Conservation (phyloP, 179 eudicot genomes). For the Spergularia azorica region DNA sequence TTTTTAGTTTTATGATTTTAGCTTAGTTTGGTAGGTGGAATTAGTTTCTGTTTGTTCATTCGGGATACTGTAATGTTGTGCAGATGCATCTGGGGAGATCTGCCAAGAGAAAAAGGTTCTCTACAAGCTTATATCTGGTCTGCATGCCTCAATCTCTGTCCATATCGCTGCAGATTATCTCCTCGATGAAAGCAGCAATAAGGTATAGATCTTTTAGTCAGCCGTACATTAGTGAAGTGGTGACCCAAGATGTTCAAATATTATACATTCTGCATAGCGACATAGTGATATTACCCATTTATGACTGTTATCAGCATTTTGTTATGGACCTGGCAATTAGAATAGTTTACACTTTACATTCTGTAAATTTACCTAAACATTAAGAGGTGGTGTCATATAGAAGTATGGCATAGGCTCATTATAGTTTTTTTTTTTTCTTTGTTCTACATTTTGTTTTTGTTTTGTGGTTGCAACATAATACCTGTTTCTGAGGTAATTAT, state of each 20-base stretch:
- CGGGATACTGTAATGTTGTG: slow-evolving; percentile 7
- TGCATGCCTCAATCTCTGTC: slow-evolving; percentile 88
- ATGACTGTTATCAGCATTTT: no score
- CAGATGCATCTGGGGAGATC: slow-evolving; percentile 76
- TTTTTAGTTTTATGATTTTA: neutral
- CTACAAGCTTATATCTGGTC: slow-evolving; percentile 90
- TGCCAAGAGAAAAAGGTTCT: slow-evolving; percentile 86
- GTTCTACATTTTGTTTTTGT: neutral
- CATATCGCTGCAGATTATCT: slow-evolving; percentile 93
- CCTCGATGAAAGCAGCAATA: slow-evolving; percentile 69
- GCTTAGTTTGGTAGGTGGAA: neutral
- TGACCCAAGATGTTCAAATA: no score
- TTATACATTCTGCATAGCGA: no score
- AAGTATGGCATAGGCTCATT: no score
- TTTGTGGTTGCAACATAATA: neutral
- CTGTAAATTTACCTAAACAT: no score
- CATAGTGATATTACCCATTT: no score
- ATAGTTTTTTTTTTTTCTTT: neutral
- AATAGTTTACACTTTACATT: no score
- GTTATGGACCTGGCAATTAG: no score
- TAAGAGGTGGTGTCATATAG: no score
- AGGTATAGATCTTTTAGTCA: slow-evolving; percentile 38
- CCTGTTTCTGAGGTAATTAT: neutral
- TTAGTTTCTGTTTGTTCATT: slow-evolving; percentile 6
- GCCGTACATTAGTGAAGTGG: no score